Conservation (phyloP, 2,329 filamentous ascomycete genomes). For the Claviceps cyperi region DNA sequence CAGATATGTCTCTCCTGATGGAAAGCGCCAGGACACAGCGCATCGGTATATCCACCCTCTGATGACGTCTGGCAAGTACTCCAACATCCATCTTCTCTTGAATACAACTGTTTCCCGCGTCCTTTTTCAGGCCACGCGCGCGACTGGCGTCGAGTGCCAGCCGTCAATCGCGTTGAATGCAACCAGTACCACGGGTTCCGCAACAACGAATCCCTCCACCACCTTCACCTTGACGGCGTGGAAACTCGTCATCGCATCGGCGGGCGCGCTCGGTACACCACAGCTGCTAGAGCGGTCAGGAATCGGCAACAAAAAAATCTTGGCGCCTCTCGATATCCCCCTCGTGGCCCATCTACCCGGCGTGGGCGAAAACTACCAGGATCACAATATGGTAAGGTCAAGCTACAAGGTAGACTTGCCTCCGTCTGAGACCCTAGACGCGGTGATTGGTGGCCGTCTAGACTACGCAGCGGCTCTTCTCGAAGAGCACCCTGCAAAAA, state of each 20-base stretch:
- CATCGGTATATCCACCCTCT: constrained; percentile 28
- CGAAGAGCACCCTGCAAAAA: constrained; percentile 15
- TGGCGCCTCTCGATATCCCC: constrained; percentile 31
- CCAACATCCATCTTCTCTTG: constrained; percentile 44
- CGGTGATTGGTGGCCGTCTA: constrained; percentile 30
- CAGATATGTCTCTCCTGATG: constrained; percentile 30
- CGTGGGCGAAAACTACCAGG: constrained; percentile 39
- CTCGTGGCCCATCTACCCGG: constrained; percentile 32
- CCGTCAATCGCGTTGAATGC: constrained; percentile 14
- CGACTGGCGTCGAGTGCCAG: constrained; percentile 44
- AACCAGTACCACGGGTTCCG: neutral
- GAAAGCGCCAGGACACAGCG: constrained; percentile 43
- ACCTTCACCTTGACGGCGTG: constrained; percentile 13
- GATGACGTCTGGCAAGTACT: constrained; percentile 23
- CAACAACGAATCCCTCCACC: constrained; percentile 2
- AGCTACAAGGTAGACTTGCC: constrained; percentile 27
- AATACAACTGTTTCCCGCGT: constrained; percentile 42
- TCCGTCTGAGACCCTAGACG: constrained; percentile 29
- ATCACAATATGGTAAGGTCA: constrained; percentile 39
- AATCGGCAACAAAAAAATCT: constrained; percentile 35
- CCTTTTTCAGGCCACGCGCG: constrained; percentile 35
- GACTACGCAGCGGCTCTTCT: constrained; percentile 21
- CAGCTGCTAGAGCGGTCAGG: constrained; percentile 48
- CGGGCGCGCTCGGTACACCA: constrained; percentile 38
- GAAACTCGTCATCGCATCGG: constrained; percentile 20